These are phyloP conservation scores for Annulohypoxylon nitens DNA, from an alignment of 495 filamentous ascomycete species.

Conservation along the genomic window DNA sequence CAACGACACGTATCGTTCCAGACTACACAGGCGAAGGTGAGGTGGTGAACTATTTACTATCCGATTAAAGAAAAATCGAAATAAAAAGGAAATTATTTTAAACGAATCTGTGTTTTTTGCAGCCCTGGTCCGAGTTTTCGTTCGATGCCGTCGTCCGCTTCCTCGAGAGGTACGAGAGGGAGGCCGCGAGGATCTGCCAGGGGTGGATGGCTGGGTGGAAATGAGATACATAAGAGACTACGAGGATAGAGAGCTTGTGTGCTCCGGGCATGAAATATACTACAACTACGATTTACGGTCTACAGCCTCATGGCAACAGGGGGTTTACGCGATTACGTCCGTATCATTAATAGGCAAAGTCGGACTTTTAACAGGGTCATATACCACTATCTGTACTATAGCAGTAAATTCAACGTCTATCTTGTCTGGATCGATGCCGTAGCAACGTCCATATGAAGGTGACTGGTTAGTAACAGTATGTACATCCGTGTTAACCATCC, in stretches of 20 bases:
- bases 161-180: slow-evolving; percentile 4
- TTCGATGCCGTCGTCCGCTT: slow-evolving; percentile 3
- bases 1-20: not conserved
- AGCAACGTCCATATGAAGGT: not conserved
- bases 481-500: not conserved
- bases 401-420: slow-evolving; percentile 1
- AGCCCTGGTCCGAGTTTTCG: not conserved
- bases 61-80: not conserved
- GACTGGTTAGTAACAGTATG: not conserved
- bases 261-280: not conserved
- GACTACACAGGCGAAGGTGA: slow-evolving; percentile 1
- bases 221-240: not conserved
- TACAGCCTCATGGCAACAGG: not conserved
- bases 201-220: not conserved
- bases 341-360: not conserved
- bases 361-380: not conserved
- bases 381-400: slow-evolving; percentile 35
- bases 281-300: not conserved
- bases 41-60: not conserved
- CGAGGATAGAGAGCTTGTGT: not conserved
- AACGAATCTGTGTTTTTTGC: not conserved
- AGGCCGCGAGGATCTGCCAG: not conserved
- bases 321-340: not conserved
- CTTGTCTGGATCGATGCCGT: slow-evolving; percentile 5
- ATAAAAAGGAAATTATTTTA: not conserved